Conservation (phyloP, 2,329 filamentous ascomycete species). For the Colletotrichum sp. region DNA sequence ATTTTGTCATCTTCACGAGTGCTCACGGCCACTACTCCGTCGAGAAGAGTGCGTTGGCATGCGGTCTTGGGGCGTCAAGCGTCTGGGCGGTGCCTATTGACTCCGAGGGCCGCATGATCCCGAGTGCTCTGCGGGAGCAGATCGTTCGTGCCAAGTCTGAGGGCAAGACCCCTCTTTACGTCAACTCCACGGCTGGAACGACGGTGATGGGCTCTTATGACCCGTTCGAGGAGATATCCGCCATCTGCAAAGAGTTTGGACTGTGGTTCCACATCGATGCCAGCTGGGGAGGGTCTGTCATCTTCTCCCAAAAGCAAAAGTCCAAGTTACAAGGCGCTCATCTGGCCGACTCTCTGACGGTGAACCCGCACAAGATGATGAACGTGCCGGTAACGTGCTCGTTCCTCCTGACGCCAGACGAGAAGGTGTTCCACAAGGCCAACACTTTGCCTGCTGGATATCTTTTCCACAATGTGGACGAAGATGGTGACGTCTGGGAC, state of each 20-base stretch:
- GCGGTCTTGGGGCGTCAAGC: conserved; percentile 78
- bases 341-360: conserved; percentile 80
- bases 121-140: conserved; percentile 66
- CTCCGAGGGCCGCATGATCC: conserved; percentile 71
- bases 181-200: conserved; percentile 94
- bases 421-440: conserved; percentile 78
- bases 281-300: conserved; percentile 85
- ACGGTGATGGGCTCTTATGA: conserved; percentile 93
- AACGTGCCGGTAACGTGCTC: conserved; percentile 89
- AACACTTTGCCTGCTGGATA: conserved; percentile 91
- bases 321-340: conserved; percentile 73
- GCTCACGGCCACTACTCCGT: conserved; percentile 93
- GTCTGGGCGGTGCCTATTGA: conserved; percentile 82
- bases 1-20: conserved; percentile 87
- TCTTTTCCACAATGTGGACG: conserved; percentile 70
- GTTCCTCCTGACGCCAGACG: conserved; percentile 81
- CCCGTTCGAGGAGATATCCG: conserved; percentile 72
- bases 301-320: conserved; percentile 73
- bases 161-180: conserved; percentile 87
- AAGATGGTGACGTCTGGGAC: conserved; percentile 75
- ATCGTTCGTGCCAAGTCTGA: conserved; percentile 66
- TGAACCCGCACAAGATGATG: conserved; percentile 98
- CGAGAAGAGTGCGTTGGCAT: conserved; percentile 92
- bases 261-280: conserved; percentile 95
- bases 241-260: conserved; percentile 72